phyloP scores from a whole-genome alignment of 768 basidiomycete genomes.

The Boletus bicolor region DNA sequence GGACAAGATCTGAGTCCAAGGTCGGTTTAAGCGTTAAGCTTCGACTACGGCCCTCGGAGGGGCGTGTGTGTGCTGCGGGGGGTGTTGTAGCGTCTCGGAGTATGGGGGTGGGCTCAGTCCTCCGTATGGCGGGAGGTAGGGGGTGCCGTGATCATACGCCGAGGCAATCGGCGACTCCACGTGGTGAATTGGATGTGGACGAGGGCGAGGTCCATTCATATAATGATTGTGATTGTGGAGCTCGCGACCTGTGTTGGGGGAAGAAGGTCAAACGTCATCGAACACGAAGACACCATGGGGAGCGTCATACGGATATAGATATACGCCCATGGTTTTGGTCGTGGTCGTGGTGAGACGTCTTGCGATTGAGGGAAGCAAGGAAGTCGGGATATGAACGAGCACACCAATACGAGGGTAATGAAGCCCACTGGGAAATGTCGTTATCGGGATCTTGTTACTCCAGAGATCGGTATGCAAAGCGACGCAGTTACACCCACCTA shows the following conservation, averaged over 20 bases:
- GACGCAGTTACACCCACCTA: constrained; percentile 6
- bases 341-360: not conserved
- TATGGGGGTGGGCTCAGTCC: constrained; percentile 16
- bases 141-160: not conserved
- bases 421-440: constrained; percentile 10
- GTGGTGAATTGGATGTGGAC: not conserved
- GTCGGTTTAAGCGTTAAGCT: not conserved
- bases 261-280: not conserved
- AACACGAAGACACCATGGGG: not conserved
- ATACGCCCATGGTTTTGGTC: not conserved
- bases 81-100: not conserved
- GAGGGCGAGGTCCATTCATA: not conserved
- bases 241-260: not conserved
- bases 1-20: not conserved
- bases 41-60: constrained; percentile 1
- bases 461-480: not conserved
- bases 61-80: not conserved
- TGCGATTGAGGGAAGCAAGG: not conserved
- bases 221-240: too few relatives aligned
- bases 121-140: constrained; percentile 9
- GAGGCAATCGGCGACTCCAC: constrained; percentile 1
- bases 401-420: constrained; percentile 4
- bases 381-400: constrained; percentile 1
- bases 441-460: not conserved
- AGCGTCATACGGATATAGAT: not conserved